A percentile compares a stretch with the other conserved stretches of the same genome.
These are phyloP conservation scores for Vicia faba DNA, from an alignment of 306 rosid species.

Conservation along the genomic window DNA sequence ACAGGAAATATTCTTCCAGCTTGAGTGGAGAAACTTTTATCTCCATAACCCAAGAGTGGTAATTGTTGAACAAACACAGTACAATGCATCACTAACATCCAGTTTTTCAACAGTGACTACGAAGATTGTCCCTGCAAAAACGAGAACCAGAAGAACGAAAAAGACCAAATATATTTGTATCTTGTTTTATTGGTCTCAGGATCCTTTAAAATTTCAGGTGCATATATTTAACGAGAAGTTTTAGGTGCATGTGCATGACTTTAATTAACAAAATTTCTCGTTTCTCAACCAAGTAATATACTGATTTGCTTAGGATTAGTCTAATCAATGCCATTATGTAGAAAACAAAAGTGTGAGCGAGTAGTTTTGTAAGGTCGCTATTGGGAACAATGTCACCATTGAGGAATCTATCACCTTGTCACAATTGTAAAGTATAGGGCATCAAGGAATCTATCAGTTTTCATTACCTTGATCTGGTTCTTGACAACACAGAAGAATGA, in stretches of 20 bases:
- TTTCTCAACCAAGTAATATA: conserved; percentile 53
- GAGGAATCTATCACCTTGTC: conserved; percentile 50
- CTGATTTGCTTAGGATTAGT: conserved; percentile 49
- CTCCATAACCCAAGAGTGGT: conserved; percentile 70
- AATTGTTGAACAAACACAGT: conserved; percentile 55
- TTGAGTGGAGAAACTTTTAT: conserved; percentile 75
- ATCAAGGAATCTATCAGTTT: conserved; percentile 48
- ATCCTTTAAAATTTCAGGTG: conserved; percentile 47
- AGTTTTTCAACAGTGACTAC: conserved; percentile 44
- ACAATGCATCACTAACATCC: conserved; percentile 41
- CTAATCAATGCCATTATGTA: conserved; percentile 52
- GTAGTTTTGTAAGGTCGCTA: conserved; percentile 47
- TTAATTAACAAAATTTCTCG: conserved; percentile 49
- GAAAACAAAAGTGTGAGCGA: conserved; percentile 53
- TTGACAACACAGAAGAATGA: conserved; percentile 45
- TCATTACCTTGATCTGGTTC: conserved; percentile 46
- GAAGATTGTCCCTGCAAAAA: conserved; percentile 39
- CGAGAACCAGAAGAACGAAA: conserved; percentile 35
- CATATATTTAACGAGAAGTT: too few species aligned
- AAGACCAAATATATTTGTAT: conserved; percentile 44
- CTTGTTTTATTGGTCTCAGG: conserved; percentile 44
- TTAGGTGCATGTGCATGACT: conserved; percentile 46
- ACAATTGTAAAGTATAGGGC: conserved; percentile 54
- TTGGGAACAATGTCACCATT: conserved; percentile 55
- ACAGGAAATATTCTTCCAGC: conserved; percentile 75